phyloP scores from a whole-genome alignment of 306 rosid genomes.

The barrel medic (Medicago truncatula) region DNA sequence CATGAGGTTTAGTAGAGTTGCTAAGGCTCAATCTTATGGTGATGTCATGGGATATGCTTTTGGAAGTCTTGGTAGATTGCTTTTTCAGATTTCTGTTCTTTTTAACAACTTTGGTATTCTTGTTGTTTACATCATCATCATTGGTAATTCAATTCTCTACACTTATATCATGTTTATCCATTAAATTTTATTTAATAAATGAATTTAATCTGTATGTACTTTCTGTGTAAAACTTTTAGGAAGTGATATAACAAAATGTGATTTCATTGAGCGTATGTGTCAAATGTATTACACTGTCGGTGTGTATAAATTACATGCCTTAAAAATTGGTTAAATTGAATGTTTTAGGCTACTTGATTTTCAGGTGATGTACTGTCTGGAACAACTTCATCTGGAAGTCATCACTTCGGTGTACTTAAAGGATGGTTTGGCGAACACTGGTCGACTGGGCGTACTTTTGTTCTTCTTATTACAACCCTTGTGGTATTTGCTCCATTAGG shows the following conservation, averaged over 20 bases:
- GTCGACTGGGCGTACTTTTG: slow-evolving; percentile 66
- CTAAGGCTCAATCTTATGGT: slow-evolving; percentile 48
- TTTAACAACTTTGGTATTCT: slow-evolving; percentile 71
- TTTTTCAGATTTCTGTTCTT: slow-evolving; percentile 59
- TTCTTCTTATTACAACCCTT: slow-evolving; percentile 60
- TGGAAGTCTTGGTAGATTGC: slow-evolving; percentile 54
- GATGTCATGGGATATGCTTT: slow-evolving; percentile 62
- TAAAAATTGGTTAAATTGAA: neutral
- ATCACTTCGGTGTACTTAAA: slow-evolving; percentile 70
- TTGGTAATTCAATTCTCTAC: slow-evolving; percentile 45
- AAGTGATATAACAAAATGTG: too few relatives aligned
- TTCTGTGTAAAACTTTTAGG: neutral
- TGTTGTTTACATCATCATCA: slow-evolving; percentile 68
- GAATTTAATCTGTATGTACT: neutral
- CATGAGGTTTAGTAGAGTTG: slow-evolving; percentile 61
- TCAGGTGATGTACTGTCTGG: slow-evolving; percentile 79
- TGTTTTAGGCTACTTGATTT: slow-evolving; percentile 22
- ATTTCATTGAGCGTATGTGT: too few relatives aligned
- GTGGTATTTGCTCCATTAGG: slow-evolving; percentile 67
- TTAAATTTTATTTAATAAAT: neutral
- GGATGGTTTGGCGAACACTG: slow-evolving; percentile 78
- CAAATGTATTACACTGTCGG: too few relatives aligned
- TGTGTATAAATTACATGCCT: neutral
- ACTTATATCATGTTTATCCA: neutral
- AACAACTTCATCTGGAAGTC: slow-evolving; percentile 65